Conservation (phyloP, 2,329 filamentous ascomycete species). For the Cladosporium sp. region DNA sequence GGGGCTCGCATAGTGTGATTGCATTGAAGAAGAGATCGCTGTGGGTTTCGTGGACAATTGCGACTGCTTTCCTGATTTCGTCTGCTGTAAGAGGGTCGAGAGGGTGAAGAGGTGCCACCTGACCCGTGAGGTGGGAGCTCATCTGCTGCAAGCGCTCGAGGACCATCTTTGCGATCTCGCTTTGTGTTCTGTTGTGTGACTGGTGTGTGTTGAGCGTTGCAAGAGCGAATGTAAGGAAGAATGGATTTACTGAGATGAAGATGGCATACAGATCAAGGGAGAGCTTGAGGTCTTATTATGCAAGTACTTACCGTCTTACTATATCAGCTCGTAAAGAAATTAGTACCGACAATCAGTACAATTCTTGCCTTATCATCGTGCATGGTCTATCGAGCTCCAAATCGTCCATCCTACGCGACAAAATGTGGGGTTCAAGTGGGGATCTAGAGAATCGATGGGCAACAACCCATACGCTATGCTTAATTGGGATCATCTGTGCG, state of each 20-base stretch:
- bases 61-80: constrained; percentile 70
- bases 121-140: constrained; percentile 57
- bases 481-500: not conserved
- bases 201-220: not conserved
- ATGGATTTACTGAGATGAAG: not conserved
- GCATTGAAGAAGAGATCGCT: constrained; percentile 78
- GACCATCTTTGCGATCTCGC: constrained; percentile 3
- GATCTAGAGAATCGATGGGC: not conserved
- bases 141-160: constrained; percentile 62
- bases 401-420: constrained; percentile 8
- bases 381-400: constrained; percentile 9
- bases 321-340: not conserved
- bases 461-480: constrained; percentile 5
- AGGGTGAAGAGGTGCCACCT: constrained; percentile 58
- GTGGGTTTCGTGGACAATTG: constrained; percentile 65
- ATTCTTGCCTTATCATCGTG: not conserved
- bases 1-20: constrained; percentile 77
- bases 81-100: constrained; percentile 69
- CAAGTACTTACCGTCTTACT: not conserved
- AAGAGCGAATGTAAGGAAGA: not conserved
- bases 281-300: not conserved
- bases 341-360: not conserved
- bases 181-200: not conserved
- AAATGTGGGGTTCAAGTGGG: constrained; percentile 6
- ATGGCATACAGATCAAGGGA: not conserved